Evolutionary conservation across 306 rosid species (phyloP).

Genomic region (Rosa rugosa): DNA sequence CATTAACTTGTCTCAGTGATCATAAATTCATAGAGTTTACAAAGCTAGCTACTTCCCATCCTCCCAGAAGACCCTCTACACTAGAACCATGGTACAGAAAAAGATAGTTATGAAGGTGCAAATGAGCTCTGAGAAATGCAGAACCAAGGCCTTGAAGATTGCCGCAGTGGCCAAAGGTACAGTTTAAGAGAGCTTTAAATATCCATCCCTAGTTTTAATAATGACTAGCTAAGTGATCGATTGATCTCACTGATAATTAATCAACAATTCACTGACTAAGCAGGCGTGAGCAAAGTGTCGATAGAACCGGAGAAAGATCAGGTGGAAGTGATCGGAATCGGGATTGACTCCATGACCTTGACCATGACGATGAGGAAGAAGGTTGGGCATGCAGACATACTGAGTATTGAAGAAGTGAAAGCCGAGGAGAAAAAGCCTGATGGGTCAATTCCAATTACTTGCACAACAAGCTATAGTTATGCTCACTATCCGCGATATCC

Average conservation of each 20-base stretch:
- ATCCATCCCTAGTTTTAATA: no score
- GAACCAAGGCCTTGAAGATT: constrained; percentile 40
- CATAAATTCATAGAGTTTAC: not conserved
- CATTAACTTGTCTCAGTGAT: not conserved
- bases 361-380: constrained; percentile 12
- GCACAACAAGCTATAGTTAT: not conserved
- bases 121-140: constrained; percentile 25
- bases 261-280: no score
- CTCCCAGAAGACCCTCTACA: no score
- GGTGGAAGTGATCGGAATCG: constrained; percentile 31
- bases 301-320: constrained; percentile 26
- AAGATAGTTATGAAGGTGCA: constrained; percentile 37
- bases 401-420: constrained; percentile 12
- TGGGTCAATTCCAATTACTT: not conserved
- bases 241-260: not conserved
- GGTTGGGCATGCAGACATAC: not conserved
- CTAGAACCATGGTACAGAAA: constrained; percentile 27
- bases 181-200: no score
- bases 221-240: no score
- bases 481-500: constrained; percentile 5
- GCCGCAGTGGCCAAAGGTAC: constrained; percentile 25
- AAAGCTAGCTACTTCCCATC: no score
- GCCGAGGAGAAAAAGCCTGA: not conserved
- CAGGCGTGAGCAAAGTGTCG: constrained; percentile 41
- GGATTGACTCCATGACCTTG: constrained; percentile 21